Percentiles rank a stretch among this genome's conserved stretches.
These are phyloP conservation scores for Heteromeles arbutifolia DNA, from an alignment of 306 rosid species.

Conservation along the genomic window DNA sequence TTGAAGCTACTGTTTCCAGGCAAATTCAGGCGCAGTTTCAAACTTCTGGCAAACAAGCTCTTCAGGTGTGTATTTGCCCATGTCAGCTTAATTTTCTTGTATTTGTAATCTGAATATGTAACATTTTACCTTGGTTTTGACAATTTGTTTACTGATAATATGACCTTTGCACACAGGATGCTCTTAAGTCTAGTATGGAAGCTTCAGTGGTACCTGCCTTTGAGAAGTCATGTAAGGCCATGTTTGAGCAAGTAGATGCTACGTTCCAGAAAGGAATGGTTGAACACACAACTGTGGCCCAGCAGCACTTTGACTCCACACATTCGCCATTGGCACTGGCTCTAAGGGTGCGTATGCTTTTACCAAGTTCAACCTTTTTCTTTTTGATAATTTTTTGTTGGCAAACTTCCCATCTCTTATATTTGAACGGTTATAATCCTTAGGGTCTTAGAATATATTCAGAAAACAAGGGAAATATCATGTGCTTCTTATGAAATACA, in stretches of 20 bases:
- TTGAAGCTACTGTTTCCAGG: slow-evolving; percentile 91
- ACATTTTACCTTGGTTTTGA: neutral
- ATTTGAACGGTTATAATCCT: neutral
- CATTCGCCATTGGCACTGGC: slow-evolving; percentile 77
- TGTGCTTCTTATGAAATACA: neutral
- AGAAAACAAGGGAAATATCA: neutral
- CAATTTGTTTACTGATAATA: slow-evolving; percentile 6
- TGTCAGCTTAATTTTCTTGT: slow-evolving; percentile 10
- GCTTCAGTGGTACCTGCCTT: slow-evolving; percentile 76
- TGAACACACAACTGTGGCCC: slow-evolving; percentile 70
- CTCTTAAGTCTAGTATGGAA: slow-evolving; percentile 76
- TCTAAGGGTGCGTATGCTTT: slow-evolving; percentile 55
- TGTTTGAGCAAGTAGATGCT: slow-evolving; percentile 95
- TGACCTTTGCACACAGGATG: slow-evolving; percentile 46
- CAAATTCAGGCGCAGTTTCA: slow-evolving; percentile 98
- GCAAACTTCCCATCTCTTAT: neutral
- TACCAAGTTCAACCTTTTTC: neutral
- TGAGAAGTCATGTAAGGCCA: slow-evolving; percentile 84
- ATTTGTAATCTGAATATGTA: neutral
- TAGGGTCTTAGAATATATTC: neutral
- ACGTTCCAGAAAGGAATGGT: slow-evolving; percentile 93
- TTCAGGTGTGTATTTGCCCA: slow-evolving; percentile 55
- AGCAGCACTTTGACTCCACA: slow-evolving; percentile 76
- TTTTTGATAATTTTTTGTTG: neutral
- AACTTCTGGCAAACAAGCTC: slow-evolving; percentile 91